phyloP scores from a whole-genome alignment of 2,329 filamentous ascomycete genomes.

The Stemphylium lycopersici region DNA sequence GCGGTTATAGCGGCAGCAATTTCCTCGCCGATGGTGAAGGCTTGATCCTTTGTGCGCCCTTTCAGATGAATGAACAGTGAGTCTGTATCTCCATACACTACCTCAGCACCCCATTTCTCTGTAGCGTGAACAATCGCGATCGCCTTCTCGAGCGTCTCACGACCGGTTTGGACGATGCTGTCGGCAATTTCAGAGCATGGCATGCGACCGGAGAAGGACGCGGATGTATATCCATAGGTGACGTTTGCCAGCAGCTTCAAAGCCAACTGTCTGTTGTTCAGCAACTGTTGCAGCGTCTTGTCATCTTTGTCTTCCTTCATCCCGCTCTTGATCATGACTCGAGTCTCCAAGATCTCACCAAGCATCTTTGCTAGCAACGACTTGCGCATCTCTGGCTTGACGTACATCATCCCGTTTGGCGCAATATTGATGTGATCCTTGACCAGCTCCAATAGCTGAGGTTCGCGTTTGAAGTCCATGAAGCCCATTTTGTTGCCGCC shows the following conservation, averaged over 20 bases:
- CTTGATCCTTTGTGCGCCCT: conserved; percentile 83
- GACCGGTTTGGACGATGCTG: conserved; percentile 94
- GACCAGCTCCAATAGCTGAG: conserved; percentile 75
- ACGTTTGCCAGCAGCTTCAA: conserved; percentile 98
- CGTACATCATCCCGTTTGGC: conserved; percentile 97
- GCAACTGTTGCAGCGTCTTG: conserved; percentile 78
- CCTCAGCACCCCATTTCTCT: conserved; percentile 87
- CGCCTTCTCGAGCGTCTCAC: conserved; percentile 92
- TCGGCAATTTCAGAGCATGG: conserved; percentile 97
- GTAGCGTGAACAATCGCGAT: conserved; percentile 92
- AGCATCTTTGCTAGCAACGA: conserved; percentile 96
- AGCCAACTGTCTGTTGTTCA: conserved; percentile 93
- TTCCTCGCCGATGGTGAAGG: conserved; percentile 90
- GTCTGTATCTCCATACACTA: conserved; percentile 98
- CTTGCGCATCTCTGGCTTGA: conserved; percentile 82
- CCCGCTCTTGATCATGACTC: conserved; percentile 96
- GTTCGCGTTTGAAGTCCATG: conserved; percentile 79
- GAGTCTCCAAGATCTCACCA: conserved; percentile 90
- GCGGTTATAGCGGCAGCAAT: conserved; percentile 87
- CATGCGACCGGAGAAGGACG: conserved; percentile 96
- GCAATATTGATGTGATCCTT: conserved; percentile 89
- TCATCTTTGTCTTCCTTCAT: conserved; percentile 96
- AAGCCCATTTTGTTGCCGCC: conserved; percentile 95
- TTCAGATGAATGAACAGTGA: conserved; percentile 90
- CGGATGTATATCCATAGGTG: conserved; percentile 97